Base-by-base conservation (phyloP, 2,329 filamentous ascomycete species). In the Talaromyces marneffei region DNA sequence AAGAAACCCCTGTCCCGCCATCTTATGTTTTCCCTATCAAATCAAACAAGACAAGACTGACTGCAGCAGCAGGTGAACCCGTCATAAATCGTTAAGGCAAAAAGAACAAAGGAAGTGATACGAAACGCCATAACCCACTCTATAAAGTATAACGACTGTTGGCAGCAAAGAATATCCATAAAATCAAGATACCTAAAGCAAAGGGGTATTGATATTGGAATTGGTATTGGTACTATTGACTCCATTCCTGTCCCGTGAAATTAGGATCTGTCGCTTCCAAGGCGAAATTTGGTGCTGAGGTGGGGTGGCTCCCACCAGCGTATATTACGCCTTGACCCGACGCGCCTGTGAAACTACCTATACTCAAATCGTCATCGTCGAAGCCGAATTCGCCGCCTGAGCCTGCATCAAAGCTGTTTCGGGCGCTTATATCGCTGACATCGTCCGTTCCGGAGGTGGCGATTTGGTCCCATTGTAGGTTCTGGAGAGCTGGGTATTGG, bases 401-500 rank as follows among this genome's bases (percentile, higher is more conserved):
- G 57, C 76, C 78, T 10, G 76, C 76, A 63, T 78, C 76, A 56
- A 76, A 78, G 58, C 74, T 85, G 33, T 85, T 85, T 1, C 85
- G 83, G 0, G 64, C 90, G 55, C 91, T 89, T 42, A 92, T 88
- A 57, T 82, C 80, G 57, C 78, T 79, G 2, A 78, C 75, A 35
- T 81, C 78, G 50, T 83, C 82, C 62, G 87, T 82, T 62, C 87
- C 82, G 18, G 86, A 77, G 6, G 82, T 77, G 4, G 80, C 80
- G n/a, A 88, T 83, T 44, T 87, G 84, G 71, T 95, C 83, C 92
- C 93, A 97, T 70, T 93, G 92, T 72, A 97, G 84, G 59, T 87
- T 89, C 25, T 92, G 92, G n/a, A 99, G 79, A 3, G 91, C 92
- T 12, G 94, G 94, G 74, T 97, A 97, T 71, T 97, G 94, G 18